Percentiles rank a stretch among this genome's conserved stretches.
These are phyloP conservation scores for Murraya koenigii DNA, from an alignment of 345 rosid species.

Conservation along the genomic window DNA sequence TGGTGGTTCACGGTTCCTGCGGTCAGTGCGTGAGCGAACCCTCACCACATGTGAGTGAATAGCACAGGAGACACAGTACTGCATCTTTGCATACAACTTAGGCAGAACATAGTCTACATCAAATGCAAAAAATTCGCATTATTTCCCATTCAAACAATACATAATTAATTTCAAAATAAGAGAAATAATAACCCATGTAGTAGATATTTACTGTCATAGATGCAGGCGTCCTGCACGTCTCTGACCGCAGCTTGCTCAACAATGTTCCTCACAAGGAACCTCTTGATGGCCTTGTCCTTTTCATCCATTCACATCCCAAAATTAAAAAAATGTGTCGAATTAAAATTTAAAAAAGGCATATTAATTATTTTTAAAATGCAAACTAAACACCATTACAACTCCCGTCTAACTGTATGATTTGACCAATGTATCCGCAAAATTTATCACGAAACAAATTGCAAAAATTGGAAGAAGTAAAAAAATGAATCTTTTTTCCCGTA, in stretches of 20 bases:
- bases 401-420: too few relatives aligned
- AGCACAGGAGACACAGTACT: conserved; percentile 92
- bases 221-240: conserved; percentile 87
- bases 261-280: conserved; percentile 88
- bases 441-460: background rate
- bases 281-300: conserved; percentile 84
- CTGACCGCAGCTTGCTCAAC: conserved; percentile 91
- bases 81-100: conserved; percentile 80
- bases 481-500: background rate
- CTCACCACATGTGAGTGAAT: conserved; percentile 97
- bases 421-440: background rate
- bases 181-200: background rate
- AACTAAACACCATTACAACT: too few relatives aligned
- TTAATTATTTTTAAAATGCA: too few relatives aligned
- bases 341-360: background rate
- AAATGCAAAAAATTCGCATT: background rate
- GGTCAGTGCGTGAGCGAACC: conserved; percentile 72
- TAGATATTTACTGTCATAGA: conserved; percentile 52
- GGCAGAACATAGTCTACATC: conserved; percentile 68
- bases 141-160: background rate
- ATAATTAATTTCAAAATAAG: too few relatives aligned
- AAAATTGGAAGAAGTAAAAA: background rate
- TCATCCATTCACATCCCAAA: background rate
- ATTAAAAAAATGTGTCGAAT: background rate
- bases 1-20: conserved; percentile 84